Base-by-base conservation (phyloP, 176 grass and related monocot species). In the Oryza nivara region DNA sequence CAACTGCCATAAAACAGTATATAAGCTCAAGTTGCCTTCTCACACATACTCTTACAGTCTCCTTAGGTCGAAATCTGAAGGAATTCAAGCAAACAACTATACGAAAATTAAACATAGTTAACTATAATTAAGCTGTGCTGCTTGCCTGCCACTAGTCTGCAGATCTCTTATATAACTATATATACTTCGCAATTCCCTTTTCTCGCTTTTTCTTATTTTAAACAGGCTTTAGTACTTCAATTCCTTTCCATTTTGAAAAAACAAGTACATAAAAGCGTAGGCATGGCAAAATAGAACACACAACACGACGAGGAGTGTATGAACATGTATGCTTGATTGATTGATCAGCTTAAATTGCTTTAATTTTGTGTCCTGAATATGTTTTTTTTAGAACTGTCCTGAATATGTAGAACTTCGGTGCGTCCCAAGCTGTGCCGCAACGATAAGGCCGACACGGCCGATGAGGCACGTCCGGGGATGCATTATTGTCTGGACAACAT, bases 391-490 rank as follows among this genome's bases (percentile, higher is more conserved):
- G 30, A 32, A 32, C 30, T 38, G 36, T 38, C 36, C 36, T 38
- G 36, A 6, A 38, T 38, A 38, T 38, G 36, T 38, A 38, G 5
- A 38, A 38, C 36, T 38, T 38, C 36, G 36, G 36, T 38, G 70
- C 70, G 70, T 47, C 41, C 41, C 70, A 73, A 47, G 70, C n/a
- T 73, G 12, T 73, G 11, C 70, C 10, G 70, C 43, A 73, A 47
- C 13, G 41, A 2, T 22, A 73, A 11, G n/a, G 11, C 70, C 16
- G 52, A 56, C 52, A 56, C 12, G n/a, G 70, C 3, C 41, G 70
- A 73, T 4, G n/a, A 72, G 70, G n/a, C 14, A 47, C n/a, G 41
- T 14, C 7, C 41, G 70, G 11, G n/a, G 5, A 15, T 47, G 11
- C 6, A 25, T 72, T 72, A n/a, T 26, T 46, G 41, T 46, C 41